Percentiles rank a stretch among this genome's conserved stretches.
phyloP scores from a whole-genome alignment of 192 early-diverging fungal genomes.

The Physocladia obscura region DNA sequence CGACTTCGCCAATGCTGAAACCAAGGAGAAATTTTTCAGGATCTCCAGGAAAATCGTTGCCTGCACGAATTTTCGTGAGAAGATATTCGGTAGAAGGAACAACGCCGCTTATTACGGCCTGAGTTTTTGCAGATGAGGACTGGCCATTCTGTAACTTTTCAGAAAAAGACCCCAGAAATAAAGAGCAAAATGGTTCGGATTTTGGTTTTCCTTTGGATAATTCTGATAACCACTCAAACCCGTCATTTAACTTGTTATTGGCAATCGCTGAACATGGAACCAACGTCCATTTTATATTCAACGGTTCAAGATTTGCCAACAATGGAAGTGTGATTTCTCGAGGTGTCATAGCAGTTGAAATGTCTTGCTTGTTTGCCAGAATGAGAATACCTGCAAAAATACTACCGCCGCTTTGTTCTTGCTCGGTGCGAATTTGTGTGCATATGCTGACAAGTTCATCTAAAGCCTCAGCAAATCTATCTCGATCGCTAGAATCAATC shows the following conservation, averaged over 20 bases:
- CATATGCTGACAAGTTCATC: no score
- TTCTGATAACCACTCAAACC: no score
- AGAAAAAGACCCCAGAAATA: no score
- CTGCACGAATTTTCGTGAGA: neutral
- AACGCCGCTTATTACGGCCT: no score
- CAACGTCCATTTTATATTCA: neutral
- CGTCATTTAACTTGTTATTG: no score
- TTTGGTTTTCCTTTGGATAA: no score
- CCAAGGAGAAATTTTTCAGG: constrained; percentile 4
- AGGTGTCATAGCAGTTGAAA: constrained; percentile 93
- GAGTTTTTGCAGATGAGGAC: no score
- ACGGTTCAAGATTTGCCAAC: no score
- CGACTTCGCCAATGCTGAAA: neutral
- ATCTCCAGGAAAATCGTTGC: neutral
- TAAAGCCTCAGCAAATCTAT: constrained; percentile 86
- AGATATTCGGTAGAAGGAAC: neutral
- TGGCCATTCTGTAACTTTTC: no score
- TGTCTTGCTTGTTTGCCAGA: constrained; percentile 99
- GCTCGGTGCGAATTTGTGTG: no score
- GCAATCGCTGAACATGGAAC: neutral
- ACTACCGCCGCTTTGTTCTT: no score
- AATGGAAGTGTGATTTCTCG: constrained; percentile 89
- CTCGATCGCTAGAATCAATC: constrained; percentile 94
- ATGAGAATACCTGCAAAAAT: constrained; percentile 87
- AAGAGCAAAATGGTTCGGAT: no score